A percentile compares a stretch with the other conserved stretches of the same genome.
Conservation (phyloP, 2,329 filamentous ascomycete species). For the Tolypocladium nubicola region DNA sequence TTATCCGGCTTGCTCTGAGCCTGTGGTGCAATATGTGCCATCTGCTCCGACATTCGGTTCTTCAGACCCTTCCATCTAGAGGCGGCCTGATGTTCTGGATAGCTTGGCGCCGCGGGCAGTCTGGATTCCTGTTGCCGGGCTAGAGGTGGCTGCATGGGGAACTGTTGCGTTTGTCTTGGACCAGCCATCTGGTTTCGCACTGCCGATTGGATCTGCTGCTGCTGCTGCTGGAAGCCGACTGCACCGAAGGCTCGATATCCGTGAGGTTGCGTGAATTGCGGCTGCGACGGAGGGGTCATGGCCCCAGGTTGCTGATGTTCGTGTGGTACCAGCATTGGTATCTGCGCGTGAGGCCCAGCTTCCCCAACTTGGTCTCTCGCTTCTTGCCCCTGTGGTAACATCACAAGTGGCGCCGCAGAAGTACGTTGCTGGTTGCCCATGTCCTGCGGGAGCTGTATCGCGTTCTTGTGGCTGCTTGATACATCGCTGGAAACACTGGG, state of each 20-base stretch:
- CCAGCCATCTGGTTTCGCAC: background rate
- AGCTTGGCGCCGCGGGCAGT: background rate
- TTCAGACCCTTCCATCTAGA: conserved; percentile 23
- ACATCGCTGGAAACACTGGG: background rate
- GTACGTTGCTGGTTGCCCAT: background rate
- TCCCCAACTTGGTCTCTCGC: background rate
- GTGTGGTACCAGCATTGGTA: background rate
- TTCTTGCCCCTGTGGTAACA: background rate
- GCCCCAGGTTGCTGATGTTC: background rate
- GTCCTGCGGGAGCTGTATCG: background rate
- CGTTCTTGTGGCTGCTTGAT: background rate
- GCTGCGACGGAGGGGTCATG: background rate
- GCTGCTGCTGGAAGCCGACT: background rate
- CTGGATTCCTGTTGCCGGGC: background rate
- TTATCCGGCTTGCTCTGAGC: conserved; percentile 10
- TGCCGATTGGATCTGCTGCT: background rate
- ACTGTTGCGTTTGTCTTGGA: background rate
- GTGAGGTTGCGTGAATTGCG: background rate
- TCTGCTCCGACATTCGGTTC: conserved; percentile 21
- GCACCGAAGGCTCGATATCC: background rate
- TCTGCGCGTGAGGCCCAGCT: background rate
- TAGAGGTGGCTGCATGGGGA: background rate
- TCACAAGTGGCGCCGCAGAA: background rate
- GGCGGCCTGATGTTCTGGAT: conserved; percentile 1
- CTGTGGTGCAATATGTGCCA: conserved; percentile 6